Percentiles rank a stretch among this genome's conserved stretches.
These are phyloP conservation scores for Incumbomyces lentus DNA, from an alignment of 2,329 filamentous ascomycete genomes.

Conservation along the genomic window DNA sequence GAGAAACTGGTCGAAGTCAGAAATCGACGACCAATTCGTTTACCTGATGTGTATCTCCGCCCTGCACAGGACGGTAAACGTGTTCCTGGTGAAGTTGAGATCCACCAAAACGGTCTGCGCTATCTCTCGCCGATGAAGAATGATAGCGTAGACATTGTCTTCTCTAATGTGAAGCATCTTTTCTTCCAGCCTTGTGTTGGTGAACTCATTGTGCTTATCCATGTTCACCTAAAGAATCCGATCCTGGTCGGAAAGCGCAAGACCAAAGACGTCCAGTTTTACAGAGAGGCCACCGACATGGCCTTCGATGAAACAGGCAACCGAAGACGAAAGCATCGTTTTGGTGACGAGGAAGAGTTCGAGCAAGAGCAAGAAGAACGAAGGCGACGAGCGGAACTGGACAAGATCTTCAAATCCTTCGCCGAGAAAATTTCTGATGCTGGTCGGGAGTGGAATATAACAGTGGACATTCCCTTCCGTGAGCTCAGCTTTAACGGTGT, in stretches of 20 bases:
- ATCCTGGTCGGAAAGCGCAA: slow-evolving; percentile 99
- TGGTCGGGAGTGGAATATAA: slow-evolving; percentile 77
- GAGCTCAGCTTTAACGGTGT: slow-evolving; percentile 96
- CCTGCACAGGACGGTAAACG: slow-evolving; percentile 95
- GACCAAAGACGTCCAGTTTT: slow-evolving; percentile 97
- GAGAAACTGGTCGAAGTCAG: slow-evolving; percentile 93
- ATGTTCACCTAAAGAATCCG: slow-evolving; percentile 93
- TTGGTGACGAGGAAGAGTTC: slow-evolving; percentile 96
- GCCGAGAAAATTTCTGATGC: slow-evolving; percentile 97
- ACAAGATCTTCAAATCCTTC: slow-evolving; percentile 91
- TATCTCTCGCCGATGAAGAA: slow-evolving; percentile 75
- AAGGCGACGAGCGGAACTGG: slow-evolving; percentile 77
- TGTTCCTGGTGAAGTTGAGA: slow-evolving; percentile 89
- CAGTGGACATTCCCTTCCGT: slow-evolving; percentile 92
- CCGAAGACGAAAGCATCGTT: slow-evolving; percentile 92
- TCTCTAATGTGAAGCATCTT: slow-evolving; percentile 95
- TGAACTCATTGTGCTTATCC: slow-evolving; percentile 94
- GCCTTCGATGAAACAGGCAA: slow-evolving; percentile 98
- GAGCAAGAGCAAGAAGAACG: slow-evolving; percentile 97
- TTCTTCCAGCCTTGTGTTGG: slow-evolving; percentile 98
- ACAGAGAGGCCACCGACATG: slow-evolving; percentile 94
- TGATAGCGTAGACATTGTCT: slow-evolving; percentile 84
- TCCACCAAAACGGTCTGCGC: slow-evolving; percentile 96
- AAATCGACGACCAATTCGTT: slow-evolving; percentile 79
- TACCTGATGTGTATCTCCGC: slow-evolving; percentile 91